A percentile compares a stretch with the other conserved stretches of the same genome.
phyloP scores from a whole-genome alignment of 495 filamentous ascomycete species.

The Annulohypoxylon nitens region DNA sequence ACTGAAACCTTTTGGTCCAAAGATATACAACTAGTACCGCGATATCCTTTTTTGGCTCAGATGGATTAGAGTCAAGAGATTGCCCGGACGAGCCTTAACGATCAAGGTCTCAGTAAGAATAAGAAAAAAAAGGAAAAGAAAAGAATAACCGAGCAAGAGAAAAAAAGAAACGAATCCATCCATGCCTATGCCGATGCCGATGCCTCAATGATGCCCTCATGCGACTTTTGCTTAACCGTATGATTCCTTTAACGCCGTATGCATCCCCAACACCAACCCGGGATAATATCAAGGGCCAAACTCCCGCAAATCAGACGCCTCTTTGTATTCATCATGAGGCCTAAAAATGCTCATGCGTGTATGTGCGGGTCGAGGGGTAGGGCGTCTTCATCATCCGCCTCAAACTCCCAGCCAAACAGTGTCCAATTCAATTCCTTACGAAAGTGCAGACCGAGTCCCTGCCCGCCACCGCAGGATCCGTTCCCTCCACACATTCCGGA shows the following conservation, averaged over 20 bases:
- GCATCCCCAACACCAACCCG: constrained; percentile 43
- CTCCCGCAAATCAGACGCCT: constrained; percentile 55
- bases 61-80: background rate
- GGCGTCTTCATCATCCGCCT: constrained; percentile 54
- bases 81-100: background rate
- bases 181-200: background rate
- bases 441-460: constrained; percentile 90
- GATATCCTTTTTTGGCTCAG: constrained; percentile 29
- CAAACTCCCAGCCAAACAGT: constrained; percentile 85
- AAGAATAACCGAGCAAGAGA: constrained; percentile 14
- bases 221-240: constrained; percentile 5
- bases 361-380: constrained; percentile 53
- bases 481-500: constrained; percentile 47
- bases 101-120: background rate
- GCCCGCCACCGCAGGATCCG: constrained; percentile 57
- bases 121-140: background rate
- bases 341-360: constrained; percentile 53
- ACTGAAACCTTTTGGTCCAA: constrained; percentile 8
- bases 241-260: constrained; percentile 15
- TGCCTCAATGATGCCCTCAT: background rate
- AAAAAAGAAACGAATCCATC: constrained; percentile 13
- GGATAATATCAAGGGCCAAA: constrained; percentile 63
- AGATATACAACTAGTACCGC: constrained; percentile 24
- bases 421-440: constrained; percentile 95
- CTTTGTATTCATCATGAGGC: constrained; percentile 15